Evolutionary conservation across 1,139 yeast genomes (phyloP).

Genomic region (Tardiomyces depauwii): DNA sequence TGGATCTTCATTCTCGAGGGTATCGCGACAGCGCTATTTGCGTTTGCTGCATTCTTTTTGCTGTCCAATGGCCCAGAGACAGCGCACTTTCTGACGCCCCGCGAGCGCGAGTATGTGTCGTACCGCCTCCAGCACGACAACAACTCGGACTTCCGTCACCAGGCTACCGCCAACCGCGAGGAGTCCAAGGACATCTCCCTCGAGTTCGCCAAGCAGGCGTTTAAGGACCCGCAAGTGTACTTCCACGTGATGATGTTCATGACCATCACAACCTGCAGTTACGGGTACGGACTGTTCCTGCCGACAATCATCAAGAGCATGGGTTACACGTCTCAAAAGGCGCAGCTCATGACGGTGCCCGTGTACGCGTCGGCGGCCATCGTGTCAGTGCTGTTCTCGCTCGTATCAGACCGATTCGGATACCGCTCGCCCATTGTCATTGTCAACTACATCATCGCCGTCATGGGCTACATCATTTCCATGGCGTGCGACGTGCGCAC

Average conservation of each 20-base stretch:
- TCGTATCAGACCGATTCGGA: constrained; percentile 31
- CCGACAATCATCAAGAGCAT: constrained; percentile 35
- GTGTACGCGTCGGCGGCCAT: constrained; percentile 35
- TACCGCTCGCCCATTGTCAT: constrained; percentile 18
- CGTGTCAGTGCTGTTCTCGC: constrained; percentile 29
- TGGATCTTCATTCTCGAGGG: constrained; percentile 74
- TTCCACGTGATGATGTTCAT: constrained; percentile 36
- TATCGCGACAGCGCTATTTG: constrained; percentile 32
- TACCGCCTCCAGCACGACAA: constrained; percentile 31
- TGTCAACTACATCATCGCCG: constrained; percentile 24
- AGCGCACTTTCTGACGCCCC: constrained; percentile 35
- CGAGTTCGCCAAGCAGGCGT: constrained; percentile 28
- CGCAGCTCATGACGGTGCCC: constrained; percentile 42
- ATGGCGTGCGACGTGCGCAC: constrained; percentile 22
- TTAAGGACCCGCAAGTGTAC: constrained; percentile 32
- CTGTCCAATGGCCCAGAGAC: constrained; percentile 40
- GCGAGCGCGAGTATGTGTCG: constrained; percentile 37
- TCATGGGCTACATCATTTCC: constrained; percentile 25
- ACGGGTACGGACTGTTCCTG: constrained; percentile 38
- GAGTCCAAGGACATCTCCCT: not conserved
- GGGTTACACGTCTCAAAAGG: constrained; percentile 33
- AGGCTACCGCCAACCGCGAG: not conserved
- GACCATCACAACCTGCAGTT: constrained; percentile 33
- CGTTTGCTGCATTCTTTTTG: constrained; percentile 31
- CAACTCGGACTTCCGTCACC: constrained; percentile 5